Base-by-base conservation (phyloP, 2,329 filamentous ascomycete species). In the Pezizomycotina sp. region DNA sequence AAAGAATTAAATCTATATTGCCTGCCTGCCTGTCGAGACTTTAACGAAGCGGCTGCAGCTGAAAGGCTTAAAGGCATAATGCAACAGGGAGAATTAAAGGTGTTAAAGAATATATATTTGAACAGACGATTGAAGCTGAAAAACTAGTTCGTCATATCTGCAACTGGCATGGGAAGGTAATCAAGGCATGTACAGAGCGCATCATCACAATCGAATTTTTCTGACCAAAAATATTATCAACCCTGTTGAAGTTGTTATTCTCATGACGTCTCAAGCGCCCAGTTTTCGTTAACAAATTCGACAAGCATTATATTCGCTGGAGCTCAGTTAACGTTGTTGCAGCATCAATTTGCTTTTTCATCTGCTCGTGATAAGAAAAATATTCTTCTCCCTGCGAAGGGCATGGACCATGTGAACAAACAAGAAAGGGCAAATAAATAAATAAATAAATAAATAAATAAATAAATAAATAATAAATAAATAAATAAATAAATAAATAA, bases 381-480 rank as follows among this genome's bases (percentile, higher is more conserved):
- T 18, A 32, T 32, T n/a, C 2, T 5, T 15, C 4, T n/a, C 6
- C 6, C 14, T 20, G 10, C 16, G n/a, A 20, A 12, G 16, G 4
- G 7, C 30, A 10, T 6, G 23, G 10, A 20, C 14, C 20, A 7
- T 4, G 13, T 19, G 10, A 20, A 31, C 21, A 34, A 22, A 38
- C 8, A 34, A 31, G 15, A 25, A 34, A 31, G 6, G 23, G 29
- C 40, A 21, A 14, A 27, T 27, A 37, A 45, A 27, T 30, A 21
- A 36, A 34, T 22, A 32, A 31, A 28, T 30, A 43, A 42, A 27
- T 29, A 23, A 19, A 42, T 34, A 30, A 29, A n/a, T 13, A 41
- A 32, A 41, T 21, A 31, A 27, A 41, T 19, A 30, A 24, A 25
- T 22, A 16, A 25, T 31, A 37, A 33, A 14, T 14, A 22, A 33